Evolutionary conservation across 352 stramenopile genomes (phyloP).

Genomic region (Pythium phragmiticola): DNA sequence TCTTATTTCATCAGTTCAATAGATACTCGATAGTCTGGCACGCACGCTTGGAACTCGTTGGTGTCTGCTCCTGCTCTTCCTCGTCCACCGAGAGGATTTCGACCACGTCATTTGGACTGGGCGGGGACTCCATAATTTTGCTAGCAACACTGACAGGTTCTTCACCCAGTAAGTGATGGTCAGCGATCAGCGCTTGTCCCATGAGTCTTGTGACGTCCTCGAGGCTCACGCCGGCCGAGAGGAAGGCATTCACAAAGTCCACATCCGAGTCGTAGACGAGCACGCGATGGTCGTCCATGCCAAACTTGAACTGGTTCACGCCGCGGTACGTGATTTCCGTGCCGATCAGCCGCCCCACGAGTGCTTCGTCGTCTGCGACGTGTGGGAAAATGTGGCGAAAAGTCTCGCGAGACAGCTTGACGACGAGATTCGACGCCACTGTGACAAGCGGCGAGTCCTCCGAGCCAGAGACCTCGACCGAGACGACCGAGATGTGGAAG

Average conservation of each 20-base stretch:
- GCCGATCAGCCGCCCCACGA: conserved; percentile 44
- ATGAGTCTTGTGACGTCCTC: conserved; percentile 50
- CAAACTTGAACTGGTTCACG: conserved; percentile 59
- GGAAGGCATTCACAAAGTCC: conserved; percentile 50
- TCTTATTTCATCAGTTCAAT: conserved; percentile 13
- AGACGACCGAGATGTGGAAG: conserved; percentile 22
- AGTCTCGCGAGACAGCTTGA: conserved; percentile 32
- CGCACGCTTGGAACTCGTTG: background rate
- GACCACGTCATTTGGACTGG: too few relatives aligned
- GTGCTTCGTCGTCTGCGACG: conserved; percentile 33
- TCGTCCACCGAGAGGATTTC: conserved; percentile 8
- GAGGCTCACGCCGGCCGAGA: conserved; percentile 31
- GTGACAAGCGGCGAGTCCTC: conserved; percentile 25
- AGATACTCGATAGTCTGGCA: conserved; percentile 17
- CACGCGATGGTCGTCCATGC: conserved; percentile 36
- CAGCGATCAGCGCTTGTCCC: conserved; percentile 45
- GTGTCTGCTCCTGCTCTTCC: conserved; percentile 4
- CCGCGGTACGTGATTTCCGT: conserved; percentile 45
- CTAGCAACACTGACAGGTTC: conserved; percentile 1
- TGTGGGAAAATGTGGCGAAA: conserved; percentile 40
- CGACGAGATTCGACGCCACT: conserved; percentile 21
- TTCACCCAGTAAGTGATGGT: conserved; percentile 40
- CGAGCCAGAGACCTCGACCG: conserved; percentile 22
- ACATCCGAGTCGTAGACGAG: conserved; percentile 58
- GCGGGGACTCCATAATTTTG: background rate